A percentile compares a stretch with the other conserved stretches of the same genome.
Evolutionary conservation across 345 rosid genomes (phyloP).

Genomic region (Salix udensis): DNA sequence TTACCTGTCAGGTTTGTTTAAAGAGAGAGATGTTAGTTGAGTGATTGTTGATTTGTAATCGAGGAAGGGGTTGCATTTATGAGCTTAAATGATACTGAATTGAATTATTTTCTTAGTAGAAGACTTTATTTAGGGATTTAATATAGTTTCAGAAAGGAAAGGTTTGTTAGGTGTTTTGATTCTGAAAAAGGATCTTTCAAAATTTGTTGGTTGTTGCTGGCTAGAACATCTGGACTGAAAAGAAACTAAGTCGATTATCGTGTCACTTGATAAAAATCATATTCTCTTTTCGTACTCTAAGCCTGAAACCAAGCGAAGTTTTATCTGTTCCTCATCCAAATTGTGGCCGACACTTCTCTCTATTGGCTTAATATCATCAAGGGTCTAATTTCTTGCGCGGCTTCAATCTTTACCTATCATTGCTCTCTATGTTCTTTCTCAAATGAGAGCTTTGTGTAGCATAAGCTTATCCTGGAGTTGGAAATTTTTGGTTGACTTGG

Average conservation of each 20-base stretch:
- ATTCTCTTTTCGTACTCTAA: neutral
- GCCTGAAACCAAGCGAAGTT: neutral
- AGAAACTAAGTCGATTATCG: neutral
- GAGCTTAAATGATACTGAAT: neutral
- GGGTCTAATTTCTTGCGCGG: neutral
- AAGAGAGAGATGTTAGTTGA: neutral
- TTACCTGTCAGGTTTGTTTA: neutral
- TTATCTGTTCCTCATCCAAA: neutral
- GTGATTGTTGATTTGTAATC: neutral
- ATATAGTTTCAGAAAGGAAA: neutral
- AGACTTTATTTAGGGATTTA: neutral
- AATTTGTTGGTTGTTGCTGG: neutral
- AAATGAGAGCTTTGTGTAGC: constrained; percentile 1
- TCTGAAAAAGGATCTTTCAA: neutral
- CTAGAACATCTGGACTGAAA: neutral
- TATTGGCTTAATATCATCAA: neutral
- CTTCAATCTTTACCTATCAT: constrained; percentile 1
- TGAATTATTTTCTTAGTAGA: neutral
- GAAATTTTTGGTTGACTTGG: neutral
- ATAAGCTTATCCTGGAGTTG: neutral
- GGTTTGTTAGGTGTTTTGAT: neutral
- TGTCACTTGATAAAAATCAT: neutral
- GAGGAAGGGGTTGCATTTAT: neutral
- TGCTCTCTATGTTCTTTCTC: neutral
- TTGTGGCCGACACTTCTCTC: neutral